A percentile compares a stretch with the other conserved stretches of the same genome.
Evolutionary conservation across 2,329 filamentous ascomycete species (phyloP).

Genomic region (Raffaelea albimanens): DNA sequence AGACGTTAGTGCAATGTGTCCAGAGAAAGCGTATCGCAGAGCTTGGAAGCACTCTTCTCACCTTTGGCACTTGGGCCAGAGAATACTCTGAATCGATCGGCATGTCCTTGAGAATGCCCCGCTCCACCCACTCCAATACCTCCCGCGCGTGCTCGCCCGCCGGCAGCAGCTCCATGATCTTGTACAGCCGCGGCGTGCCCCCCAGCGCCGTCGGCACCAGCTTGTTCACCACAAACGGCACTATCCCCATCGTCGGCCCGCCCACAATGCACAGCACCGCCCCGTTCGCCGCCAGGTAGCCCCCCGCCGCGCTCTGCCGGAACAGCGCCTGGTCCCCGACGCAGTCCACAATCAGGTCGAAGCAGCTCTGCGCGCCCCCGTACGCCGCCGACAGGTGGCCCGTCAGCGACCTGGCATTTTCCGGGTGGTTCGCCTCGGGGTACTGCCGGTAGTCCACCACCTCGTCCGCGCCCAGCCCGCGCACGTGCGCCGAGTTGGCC

Average conservation of each 20-base stretch:
- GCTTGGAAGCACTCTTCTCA: too few relatives aligned
- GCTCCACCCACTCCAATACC: slow-evolving; percentile 17
- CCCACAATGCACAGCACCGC: slow-evolving; percentile 27
- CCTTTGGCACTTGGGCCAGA: too few relatives aligned
- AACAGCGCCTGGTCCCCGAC: slow-evolving; percentile 39
- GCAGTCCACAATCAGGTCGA: slow-evolving; percentile 39
- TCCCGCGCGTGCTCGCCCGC: slow-evolving; percentile 17
- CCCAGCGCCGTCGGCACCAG: slow-evolving; percentile 21
- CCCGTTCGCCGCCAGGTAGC: slow-evolving; percentile 27
- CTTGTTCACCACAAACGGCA: slow-evolving; percentile 21
- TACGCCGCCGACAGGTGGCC: slow-evolving; percentile 23
- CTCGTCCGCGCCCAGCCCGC: slow-evolving; percentile 36
- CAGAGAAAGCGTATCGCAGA: too few relatives aligned
- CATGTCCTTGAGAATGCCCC: slow-evolving; percentile 18
- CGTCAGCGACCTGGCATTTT: slow-evolving; percentile 26
- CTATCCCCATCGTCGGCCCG: slow-evolving; percentile 19
- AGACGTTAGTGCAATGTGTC: not conserved
- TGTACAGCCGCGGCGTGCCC: slow-evolving; percentile 20
- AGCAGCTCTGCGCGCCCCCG: slow-evolving; percentile 15
- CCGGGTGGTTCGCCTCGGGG: slow-evolving; percentile 14
- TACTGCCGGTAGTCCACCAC: slow-evolving; percentile 30
- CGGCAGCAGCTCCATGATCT: slow-evolving; percentile 20
- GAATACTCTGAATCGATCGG: slow-evolving; percentile 23
- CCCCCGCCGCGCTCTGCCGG: slow-evolving; percentile 20
- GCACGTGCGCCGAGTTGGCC: slow-evolving; percentile 34